Conservation (phyloP, 495 filamentous ascomycete species). For the Platismatia glauca region DNA sequence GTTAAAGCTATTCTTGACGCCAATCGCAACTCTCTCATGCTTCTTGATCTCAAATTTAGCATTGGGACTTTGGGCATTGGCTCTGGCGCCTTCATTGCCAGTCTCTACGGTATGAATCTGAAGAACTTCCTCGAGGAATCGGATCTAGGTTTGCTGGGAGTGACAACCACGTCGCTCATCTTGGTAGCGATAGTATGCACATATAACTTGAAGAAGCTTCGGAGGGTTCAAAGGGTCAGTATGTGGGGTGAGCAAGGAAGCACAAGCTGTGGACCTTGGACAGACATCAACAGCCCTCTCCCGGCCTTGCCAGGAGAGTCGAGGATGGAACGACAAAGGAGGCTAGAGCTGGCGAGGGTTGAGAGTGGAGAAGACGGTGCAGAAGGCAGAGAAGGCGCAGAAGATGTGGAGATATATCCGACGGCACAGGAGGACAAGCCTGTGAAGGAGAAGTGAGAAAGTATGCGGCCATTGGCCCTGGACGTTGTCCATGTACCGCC, state of each 20-base stretch:
- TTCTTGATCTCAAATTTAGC: conserved; percentile 92
- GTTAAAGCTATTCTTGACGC: conserved; percentile 94
- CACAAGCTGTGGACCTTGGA: conserved; percentile 21
- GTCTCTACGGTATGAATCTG: conserved; percentile 98
- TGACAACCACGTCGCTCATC: conserved; percentile 59
- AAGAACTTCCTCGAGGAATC: conserved; percentile 98
- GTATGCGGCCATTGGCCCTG: background rate
- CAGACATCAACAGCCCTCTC: conserved; percentile 15
- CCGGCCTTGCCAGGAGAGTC: conserved; percentile 36
- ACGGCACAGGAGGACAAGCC: background rate
- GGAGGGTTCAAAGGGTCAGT: conserved; percentile 79
- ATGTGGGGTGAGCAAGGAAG: conserved; percentile 56
- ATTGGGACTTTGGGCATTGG: conserved; percentile 88
- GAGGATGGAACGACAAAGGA: conserved; percentile 32
- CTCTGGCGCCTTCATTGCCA: conserved; percentile 86
- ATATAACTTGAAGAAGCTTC: conserved; percentile 72
- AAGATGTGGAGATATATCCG: background rate
- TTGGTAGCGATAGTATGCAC: conserved; percentile 67
- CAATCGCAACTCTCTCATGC: conserved; percentile 97
- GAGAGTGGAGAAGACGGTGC: background rate
- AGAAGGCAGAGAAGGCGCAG: background rate
- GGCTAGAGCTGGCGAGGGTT: background rate
- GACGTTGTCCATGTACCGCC: background rate
- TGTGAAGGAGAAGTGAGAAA: background rate
- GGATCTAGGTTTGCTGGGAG: conserved; percentile 72